These are phyloP conservation scores for Diplodia mutila DNA, from an alignment of 2,329 filamentous ascomycete genomes.

Conservation along the genomic window DNA sequence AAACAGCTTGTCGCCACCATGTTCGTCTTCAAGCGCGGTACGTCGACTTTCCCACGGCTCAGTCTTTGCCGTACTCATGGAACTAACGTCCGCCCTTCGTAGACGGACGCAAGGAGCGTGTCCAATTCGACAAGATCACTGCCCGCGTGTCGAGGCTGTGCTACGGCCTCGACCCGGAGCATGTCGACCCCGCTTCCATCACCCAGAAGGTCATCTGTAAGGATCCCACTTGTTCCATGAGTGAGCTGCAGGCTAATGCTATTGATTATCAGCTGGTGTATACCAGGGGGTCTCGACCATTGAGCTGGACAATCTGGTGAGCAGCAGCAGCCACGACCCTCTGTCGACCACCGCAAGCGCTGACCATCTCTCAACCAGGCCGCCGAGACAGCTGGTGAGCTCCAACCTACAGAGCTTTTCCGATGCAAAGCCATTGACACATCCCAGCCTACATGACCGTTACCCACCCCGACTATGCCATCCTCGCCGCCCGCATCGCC, in stretches of 20 bases:
- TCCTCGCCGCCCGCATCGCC: constrained; percentile 95
- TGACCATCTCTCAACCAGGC: constrained; percentile 61
- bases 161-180: constrained; percentile 93
- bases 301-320: constrained; percentile 93
- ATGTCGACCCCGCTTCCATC: constrained; percentile 97
- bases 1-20: constrained; percentile 31
- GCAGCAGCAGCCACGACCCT: constrained; percentile 42
- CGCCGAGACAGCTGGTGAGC: constrained; percentile 76
- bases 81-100: constrained; percentile 23
- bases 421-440: background rate
- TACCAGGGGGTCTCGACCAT: constrained; percentile 97
- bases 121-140: constrained; percentile 99
- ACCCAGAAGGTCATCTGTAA: constrained; percentile 93
- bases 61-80: background rate
- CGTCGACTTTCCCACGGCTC: constrained; percentile 31
- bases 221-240: background rate
- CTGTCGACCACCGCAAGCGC: background rate
- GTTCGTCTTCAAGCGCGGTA: constrained; percentile 50
- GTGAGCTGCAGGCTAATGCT: background rate
- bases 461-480: constrained; percentile 97
- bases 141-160: constrained; percentile 96
- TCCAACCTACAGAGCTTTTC: background rate
- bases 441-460: constrained; percentile 93
- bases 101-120: constrained; percentile 99
- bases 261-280: constrained; percentile 65